These are phyloP conservation scores for Lentinula detonsa DNA, from an alignment of 768 basidiomycete species.

Conservation along the genomic window DNA sequence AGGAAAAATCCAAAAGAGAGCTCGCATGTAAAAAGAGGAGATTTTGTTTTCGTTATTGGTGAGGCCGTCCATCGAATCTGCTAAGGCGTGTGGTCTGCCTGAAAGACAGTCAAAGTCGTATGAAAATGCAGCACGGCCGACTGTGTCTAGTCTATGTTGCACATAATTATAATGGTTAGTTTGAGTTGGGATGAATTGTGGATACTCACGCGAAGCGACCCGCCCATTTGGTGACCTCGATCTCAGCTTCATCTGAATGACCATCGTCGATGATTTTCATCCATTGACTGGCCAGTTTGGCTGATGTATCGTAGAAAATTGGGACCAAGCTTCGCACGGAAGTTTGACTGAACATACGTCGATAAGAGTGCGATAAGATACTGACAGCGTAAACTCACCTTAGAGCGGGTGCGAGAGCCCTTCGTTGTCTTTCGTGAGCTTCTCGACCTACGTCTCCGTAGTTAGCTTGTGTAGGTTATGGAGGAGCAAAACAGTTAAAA, in stretches of 20 bases:
- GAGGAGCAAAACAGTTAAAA: not conserved
- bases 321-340: conserved; percentile 45
- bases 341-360: conserved; percentile 30
- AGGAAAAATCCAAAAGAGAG: conserved; percentile 57
- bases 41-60: conserved; percentile 54
- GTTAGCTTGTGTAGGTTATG: not conserved
- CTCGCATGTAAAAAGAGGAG: conserved; percentile 60
- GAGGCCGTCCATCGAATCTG: conserved; percentile 49
- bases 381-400: conserved; percentile 27
- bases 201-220: conserved; percentile 51
- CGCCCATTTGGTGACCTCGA: conserved; percentile 55
- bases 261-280: conserved; percentile 35
- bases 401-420: conserved; percentile 48
- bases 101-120: conserved; percentile 56
- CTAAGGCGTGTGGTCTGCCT: conserved; percentile 39
- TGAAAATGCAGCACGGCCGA: conserved; percentile 57
- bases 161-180: not conserved
- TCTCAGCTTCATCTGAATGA: conserved; percentile 31
- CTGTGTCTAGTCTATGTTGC: conserved; percentile 44
- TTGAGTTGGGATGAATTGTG: not conserved
- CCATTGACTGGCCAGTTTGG: conserved; percentile 49
- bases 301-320: conserved; percentile 51
- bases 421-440: conserved; percentile 51
- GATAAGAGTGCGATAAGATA: not conserved
- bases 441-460: conserved; percentile 37